A percentile compares a stretch with the other conserved stretches of the same genome.
Conservation (phyloP, 495 filamentous ascomycete species). For the Copromyces sp. region DNA sequence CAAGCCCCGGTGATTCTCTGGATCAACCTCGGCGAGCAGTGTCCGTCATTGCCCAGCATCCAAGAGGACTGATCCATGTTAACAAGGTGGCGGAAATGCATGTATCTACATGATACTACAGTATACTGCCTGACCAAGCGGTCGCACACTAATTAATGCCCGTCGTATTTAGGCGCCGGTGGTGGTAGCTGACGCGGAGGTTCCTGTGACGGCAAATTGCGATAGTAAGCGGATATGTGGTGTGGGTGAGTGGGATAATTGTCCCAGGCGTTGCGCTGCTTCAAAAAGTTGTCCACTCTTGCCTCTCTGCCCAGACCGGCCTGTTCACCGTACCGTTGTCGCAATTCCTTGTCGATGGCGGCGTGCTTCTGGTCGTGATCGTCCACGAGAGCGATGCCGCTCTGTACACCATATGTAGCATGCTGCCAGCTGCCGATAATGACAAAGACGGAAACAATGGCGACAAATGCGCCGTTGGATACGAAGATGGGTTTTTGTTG, state of each 20-base stretch:
- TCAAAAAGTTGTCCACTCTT: slow-evolving; percentile 62
- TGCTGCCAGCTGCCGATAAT: slow-evolving; percentile 57
- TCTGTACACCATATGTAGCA: slow-evolving; percentile 51
- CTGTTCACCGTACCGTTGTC: slow-evolving; percentile 41
- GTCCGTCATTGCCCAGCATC: neutral
- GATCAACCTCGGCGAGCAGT: neutral
- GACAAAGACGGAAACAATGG: slow-evolving; percentile 54
- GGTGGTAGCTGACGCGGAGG: neutral
- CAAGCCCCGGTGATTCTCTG: neutral
- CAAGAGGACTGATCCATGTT: neutral
- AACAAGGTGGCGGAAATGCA: neutral
- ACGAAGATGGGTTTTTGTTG: slow-evolving; percentile 54
- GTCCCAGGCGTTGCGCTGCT: slow-evolving; percentile 46
- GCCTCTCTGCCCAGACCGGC: slow-evolving; percentile 44
- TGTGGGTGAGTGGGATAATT: slow-evolving; percentile 7
- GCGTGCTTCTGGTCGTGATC: slow-evolving; percentile 51
- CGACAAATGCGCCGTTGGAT: slow-evolving; percentile 65
- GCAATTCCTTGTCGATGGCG: slow-evolving; percentile 52
- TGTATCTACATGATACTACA: neutral
- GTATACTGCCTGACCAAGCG: neutral
- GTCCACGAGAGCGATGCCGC: slow-evolving; percentile 48
- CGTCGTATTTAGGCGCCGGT: neutral
- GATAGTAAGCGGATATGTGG: neutral
- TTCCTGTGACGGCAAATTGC: neutral
- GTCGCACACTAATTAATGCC: neutral